Conservation (phyloP, 2,329 filamentous ascomycete species). For the Fusarium pininemorale region DNA sequence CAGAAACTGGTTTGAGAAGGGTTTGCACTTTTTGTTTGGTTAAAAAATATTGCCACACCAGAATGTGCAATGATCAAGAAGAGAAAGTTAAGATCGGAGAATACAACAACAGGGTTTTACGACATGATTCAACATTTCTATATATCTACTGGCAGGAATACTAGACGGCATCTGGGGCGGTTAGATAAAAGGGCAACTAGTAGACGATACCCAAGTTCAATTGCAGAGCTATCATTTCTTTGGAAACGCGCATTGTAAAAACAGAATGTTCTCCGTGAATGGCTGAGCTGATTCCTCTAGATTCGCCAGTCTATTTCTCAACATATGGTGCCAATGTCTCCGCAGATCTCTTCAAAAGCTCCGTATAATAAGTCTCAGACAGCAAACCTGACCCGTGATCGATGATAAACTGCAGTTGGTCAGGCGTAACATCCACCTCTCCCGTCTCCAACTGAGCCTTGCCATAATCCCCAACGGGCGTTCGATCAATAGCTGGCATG, state of each 20-base stretch:
- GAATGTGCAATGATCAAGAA: too few relatives aligned
- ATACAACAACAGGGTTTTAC: too few relatives aligned
- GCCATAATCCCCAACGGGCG: constrained; percentile 18
- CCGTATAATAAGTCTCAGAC: constrained; percentile 20
- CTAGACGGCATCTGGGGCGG: background rate
- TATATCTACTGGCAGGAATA: background rate
- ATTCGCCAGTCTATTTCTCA: background rate
- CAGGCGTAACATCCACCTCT: constrained; percentile 4
- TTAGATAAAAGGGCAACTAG: background rate
- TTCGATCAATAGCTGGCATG: constrained; percentile 34
- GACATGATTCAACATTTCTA: background rate
- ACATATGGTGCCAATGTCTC: constrained; percentile 14
- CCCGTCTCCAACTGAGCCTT: constrained; percentile 16
- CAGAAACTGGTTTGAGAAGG: constrained; percentile 19
- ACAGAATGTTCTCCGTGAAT: too few relatives aligned
- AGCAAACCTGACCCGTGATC: constrained; percentile 28
- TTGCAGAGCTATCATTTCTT: background rate
- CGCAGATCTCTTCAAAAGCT: constrained; percentile 13
- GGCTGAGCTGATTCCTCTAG: background rate
- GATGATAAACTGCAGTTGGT: constrained; percentile 31
- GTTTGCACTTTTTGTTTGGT: background rate
- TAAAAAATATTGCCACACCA: fast-evolving
- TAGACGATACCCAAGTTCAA: background rate
- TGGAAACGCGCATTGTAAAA: fast-evolving
- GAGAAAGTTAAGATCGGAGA: background rate